These are phyloP conservation scores for Theobroma grandiflorum DNA, from an alignment of 441 rosid genomes.

Conservation along the genomic window DNA sequence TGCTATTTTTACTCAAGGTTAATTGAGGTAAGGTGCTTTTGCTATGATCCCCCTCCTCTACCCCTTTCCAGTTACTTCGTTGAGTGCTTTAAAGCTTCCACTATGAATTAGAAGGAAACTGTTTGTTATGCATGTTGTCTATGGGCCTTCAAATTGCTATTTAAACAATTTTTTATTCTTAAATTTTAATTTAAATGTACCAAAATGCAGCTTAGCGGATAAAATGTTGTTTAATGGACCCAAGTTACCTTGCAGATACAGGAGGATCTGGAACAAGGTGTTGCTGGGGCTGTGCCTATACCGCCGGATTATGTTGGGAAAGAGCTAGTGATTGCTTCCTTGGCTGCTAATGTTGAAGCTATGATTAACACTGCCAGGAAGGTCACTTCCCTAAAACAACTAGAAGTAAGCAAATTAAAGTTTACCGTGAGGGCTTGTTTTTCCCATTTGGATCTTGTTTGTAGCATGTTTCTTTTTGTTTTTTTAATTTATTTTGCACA, in stretches of 20 bases:
- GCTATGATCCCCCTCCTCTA: background rate
- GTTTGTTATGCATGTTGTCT: background rate
- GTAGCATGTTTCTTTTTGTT: background rate
- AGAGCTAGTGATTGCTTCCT: constrained; percentile 39
- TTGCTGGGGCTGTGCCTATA: constrained; percentile 36
- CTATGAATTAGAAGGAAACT: background rate
- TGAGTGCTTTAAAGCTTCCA: background rate
- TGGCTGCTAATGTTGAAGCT: constrained; percentile 40
- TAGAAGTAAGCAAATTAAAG: constrained; percentile 34
- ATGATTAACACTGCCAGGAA: constrained; percentile 43
- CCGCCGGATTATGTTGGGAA: constrained; percentile 39
- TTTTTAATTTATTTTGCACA: background rate
- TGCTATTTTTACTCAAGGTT: background rate
- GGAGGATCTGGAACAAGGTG: constrained; percentile 42
- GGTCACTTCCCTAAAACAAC: constrained; percentile 40
- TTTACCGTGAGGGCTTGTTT: background rate
- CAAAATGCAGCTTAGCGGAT: background rate
- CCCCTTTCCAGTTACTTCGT: background rate
- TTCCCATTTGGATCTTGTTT: background rate
- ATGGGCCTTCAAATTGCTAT: background rate
- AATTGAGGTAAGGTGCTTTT: background rate
- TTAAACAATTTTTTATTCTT: background rate
- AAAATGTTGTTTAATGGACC: background rate
- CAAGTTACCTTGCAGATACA: constrained; percentile 29
- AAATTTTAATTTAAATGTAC: background rate